Percentiles rank a stretch among this genome's conserved stretches.
Conservation (phyloP, 2,329 filamentous ascomycete species). For the Orbilia oligospora region DNA sequence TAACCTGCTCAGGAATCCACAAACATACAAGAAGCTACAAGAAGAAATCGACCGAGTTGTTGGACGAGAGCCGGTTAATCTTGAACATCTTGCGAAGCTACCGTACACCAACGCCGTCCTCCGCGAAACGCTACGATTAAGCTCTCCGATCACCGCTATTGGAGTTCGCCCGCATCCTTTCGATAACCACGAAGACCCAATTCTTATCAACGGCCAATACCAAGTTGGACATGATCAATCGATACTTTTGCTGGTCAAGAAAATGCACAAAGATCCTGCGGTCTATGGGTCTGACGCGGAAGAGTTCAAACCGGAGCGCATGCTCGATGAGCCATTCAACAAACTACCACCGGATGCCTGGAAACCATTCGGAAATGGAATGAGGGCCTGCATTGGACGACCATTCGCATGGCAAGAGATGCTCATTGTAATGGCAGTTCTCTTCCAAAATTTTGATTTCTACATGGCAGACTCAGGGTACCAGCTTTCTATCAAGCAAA, state of each 20-base stretch:
- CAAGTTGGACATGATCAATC: constrained; percentile 71
- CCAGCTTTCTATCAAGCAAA: constrained; percentile 72
- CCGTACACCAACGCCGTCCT: constrained; percentile 77
- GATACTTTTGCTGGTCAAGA: constrained; percentile 70
- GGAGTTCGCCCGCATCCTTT: constrained; percentile 71
- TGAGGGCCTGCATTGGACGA: constrained; percentile 79
- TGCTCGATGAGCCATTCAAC: constrained; percentile 79
- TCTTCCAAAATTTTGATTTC: constrained; percentile 81
- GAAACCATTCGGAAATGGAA: constrained; percentile 83
- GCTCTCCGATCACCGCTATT: constrained; percentile 74
- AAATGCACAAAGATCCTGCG: constrained; percentile 74
- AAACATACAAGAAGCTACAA: constrained; percentile 74
- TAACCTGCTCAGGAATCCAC: constrained; percentile 76
- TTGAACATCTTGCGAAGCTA: constrained; percentile 76
- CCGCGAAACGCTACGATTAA: constrained; percentile 76
- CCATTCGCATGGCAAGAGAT: constrained; percentile 83
- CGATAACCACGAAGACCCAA: constrained; percentile 69
- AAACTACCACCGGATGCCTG: constrained; percentile 75
- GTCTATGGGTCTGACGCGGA: constrained; percentile 77
- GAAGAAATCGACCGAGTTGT: constrained; percentile 78
- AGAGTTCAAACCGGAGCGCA: constrained; percentile 79
- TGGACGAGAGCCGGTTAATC: constrained; percentile 72
- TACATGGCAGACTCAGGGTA: constrained; percentile 75
- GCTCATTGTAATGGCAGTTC: constrained; percentile 74
- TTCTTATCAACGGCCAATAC: constrained; percentile 75